Base-by-base conservation (phyloP, 768 basidiomycete species). In the Suillus luteus region DNA sequence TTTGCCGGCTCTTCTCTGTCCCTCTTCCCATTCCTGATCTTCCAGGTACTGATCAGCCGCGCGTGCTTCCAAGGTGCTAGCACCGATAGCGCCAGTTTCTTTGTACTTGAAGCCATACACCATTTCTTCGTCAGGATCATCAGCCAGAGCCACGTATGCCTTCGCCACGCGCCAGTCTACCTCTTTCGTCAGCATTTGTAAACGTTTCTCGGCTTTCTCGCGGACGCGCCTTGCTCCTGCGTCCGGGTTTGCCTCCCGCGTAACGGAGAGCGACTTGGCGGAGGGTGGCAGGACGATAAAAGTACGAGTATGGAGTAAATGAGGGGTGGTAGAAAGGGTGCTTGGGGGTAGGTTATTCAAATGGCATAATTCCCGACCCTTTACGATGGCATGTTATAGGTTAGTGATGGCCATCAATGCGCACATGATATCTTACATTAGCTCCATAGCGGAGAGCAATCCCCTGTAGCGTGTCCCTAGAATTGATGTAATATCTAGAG, bases 141-240 rank as follows among this genome's bases (percentile, higher is more conserved):
- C 85, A 2, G 88, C 88, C 14, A 92, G 77, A 8, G 86, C 85
- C 62, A 92, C 84, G 73, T 93, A 92, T 31, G 87, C 85, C 69
- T 84, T 83, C 11, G 87, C 88, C 37, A 92, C 79, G 57, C 80
- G 78, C 81, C 82, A 83, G 72, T 92, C 90, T 65, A 79, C 79
- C 76, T 91, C 89, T 75, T 91, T 90, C 55, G 86, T 88, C 66
- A 89, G 75, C 38, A 77, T 79, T 75, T 89, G 88, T 63, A 91
- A 74, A 55, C 81, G 81, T 68, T 82, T 87, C 74, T 83, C 82
- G 8, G 89, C 87, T 19, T 82, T 79, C 68, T 86, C 86, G 68
- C 81, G 80, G 59, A 76, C 77, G 66, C 82, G 77, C 68, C 77
- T 76, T 22, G 74, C 80, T 65, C 83, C 79, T 37, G 77, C 73